These are phyloP conservation scores for Stephanodiscus triporus DNA, from an alignment of 108 stramenopile species.

Conservation along the genomic window DNA sequence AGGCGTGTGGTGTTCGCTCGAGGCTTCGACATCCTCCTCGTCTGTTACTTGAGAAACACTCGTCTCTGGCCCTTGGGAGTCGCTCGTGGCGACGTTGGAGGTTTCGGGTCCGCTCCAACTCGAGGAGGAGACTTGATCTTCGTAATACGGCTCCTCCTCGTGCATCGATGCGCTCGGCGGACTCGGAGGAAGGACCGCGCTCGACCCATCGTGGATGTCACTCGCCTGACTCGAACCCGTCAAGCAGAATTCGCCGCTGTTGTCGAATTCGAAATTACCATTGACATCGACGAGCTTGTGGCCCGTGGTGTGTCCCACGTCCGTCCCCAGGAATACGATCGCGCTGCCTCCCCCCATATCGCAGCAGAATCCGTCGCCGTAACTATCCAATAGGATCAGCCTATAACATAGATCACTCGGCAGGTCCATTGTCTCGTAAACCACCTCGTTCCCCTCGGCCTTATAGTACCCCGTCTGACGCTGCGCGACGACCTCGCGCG, in stretches of 20 bases:
- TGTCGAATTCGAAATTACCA: constrained; percentile 33
- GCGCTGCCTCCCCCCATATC: constrained; percentile 40
- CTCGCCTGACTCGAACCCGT: background rate
- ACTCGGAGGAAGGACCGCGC: background rate
- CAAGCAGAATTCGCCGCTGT: constrained; percentile 33
- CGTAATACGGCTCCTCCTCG: constrained; percentile 1
- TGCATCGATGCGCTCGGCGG: too few species aligned
- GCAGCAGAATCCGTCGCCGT: constrained; percentile 47
- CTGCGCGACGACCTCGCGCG: constrained; percentile 28
- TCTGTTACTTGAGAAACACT: constrained; percentile 29
- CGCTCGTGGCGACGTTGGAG: constrained; percentile 2
- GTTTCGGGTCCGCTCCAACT: constrained; percentile 39
- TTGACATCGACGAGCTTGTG: constrained; percentile 35
- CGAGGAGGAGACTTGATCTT: background rate
- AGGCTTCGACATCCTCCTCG: background rate
- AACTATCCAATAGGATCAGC: constrained; percentile 37
- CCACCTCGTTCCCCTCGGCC: constrained; percentile 24
- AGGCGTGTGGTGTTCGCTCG: background rate
- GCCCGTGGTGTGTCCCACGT: constrained; percentile 35
- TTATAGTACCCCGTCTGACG: constrained; percentile 41
- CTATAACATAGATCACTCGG: constrained; percentile 37
- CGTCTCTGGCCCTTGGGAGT: background rate
- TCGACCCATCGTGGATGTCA: background rate
- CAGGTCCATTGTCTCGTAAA: constrained; percentile 33
- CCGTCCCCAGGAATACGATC: constrained; percentile 29